Evolutionary conservation across 2,329 filamentous ascomycete species (phyloP).

Genomic region (Lecanicillium sp.): DNA sequence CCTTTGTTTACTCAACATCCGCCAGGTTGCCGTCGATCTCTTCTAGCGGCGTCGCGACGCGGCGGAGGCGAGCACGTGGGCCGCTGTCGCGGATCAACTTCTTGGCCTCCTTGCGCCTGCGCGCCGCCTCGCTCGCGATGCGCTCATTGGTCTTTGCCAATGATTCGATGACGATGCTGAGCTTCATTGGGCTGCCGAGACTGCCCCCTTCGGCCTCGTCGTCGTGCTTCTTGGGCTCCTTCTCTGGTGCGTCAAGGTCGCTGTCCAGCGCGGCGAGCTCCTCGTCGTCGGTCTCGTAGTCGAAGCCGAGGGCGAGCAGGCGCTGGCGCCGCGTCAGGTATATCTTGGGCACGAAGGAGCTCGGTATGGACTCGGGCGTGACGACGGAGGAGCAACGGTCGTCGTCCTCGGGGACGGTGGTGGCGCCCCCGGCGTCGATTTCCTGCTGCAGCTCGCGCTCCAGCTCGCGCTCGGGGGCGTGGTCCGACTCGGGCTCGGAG

Average conservation of each 20-base stretch:
- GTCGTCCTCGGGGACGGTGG: not conserved
- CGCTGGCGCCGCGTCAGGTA: constrained; percentile 11
- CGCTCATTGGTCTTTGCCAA: not conserved
- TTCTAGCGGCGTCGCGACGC: not conserved
- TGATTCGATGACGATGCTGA: constrained; percentile 5
- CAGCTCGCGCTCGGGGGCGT: not conserved
- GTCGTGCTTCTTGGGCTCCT: not conserved
- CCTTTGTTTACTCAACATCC: constrained; percentile 8
- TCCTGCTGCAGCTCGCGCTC: not conserved
- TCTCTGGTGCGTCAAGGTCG: not conserved
- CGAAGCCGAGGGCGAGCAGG: constrained; percentile 12
- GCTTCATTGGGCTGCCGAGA: not conserved
- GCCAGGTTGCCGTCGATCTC: constrained; percentile 11
- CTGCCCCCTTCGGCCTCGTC: not conserved
- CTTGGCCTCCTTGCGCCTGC: constrained; percentile 17
- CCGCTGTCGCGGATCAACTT: constrained; percentile 10
- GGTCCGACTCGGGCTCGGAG: not conserved
- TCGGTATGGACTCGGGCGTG: not conserved
- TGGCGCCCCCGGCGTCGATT: not conserved
- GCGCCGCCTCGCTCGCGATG: not conserved
- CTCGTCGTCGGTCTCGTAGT: constrained; percentile 13
- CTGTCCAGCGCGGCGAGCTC: not conserved
- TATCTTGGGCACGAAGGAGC: constrained; percentile 1
- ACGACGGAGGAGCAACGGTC: not conserved
- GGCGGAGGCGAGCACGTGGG: not conserved